phyloP scores from a whole-genome alignment of 768 basidiomycete genomes.

The Candolleomyces efflorescens region DNA sequence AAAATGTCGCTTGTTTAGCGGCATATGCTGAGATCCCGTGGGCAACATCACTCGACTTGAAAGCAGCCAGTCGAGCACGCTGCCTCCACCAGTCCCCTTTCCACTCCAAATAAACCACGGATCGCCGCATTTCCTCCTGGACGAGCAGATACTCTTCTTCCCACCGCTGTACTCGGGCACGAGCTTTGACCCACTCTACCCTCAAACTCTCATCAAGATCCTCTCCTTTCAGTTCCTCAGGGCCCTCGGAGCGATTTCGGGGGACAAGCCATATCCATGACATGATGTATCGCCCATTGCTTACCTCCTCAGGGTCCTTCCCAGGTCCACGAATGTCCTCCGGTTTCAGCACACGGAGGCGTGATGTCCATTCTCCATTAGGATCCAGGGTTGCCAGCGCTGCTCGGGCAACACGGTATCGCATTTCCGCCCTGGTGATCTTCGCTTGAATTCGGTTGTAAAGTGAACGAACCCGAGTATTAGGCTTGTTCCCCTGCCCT shows the following conservation, averaged over 20 bases:
- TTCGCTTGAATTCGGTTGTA: background rate
- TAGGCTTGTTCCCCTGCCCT: background rate
- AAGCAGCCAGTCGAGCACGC: background rate
- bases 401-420: background rate
- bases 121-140: constrained; percentile 18
- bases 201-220: background rate
- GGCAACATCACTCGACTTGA: background rate
- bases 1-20: background rate
- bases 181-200: constrained; percentile 12
- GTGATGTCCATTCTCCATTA: background rate
- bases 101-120: background rate
- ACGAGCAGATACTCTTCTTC: constrained; percentile 12
- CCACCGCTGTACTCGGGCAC: constrained; percentile 11
- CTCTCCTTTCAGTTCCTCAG: background rate
- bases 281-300: background rate
- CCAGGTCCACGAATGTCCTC: background rate
- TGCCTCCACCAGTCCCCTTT: background rate
- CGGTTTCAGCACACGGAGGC: background rate
- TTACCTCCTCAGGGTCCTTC: background rate
- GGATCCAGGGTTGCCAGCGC: background rate
- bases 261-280: background rate
- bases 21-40: background rate
- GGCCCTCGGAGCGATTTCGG: too few relatives aligned
- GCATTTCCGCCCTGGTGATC: background rate
- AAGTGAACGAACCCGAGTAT: background rate